Base-by-base conservation (phyloP, 2,329 filamentous ascomycete genomes). In the Penicillium rolfsii region DNA sequence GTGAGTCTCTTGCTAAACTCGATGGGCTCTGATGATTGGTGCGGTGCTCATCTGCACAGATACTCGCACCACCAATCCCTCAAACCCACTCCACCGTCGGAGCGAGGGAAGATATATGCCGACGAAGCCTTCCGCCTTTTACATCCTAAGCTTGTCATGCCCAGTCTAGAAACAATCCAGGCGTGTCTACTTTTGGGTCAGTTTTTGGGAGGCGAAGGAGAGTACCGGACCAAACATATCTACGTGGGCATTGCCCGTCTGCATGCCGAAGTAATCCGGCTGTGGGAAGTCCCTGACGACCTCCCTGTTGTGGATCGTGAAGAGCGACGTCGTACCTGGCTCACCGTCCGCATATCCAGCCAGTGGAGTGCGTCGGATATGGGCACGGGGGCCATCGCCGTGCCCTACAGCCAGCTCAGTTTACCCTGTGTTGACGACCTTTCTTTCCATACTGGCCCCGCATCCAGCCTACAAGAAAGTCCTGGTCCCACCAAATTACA, bases 171-270 rank as follows among this genome's bases (percentile, higher is more conserved):
- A 54, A 65, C 63, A 3, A 46, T 64, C 6, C 67, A 69, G 45
- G 67, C 43, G 1, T 61, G 64, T 24, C 40, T 69, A 9, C 43
- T 69, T 28, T 55, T 69, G 2, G 65, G 64, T 1, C 63, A 67
- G 45, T 69, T 57, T 38, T 64, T 64, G 3, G 64, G 63, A 5
- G 68, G 68, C 4, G 67, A 70, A 50, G 65, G 62, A 1, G 60
- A 64, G 11, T 26, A 57, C 1, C 63, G 67, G 38, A 61, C 62
- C 3, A 70, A 67, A 35, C 65, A 70, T 28, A 55, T 65, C 5
- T 69, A 69, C n/a, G 54, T 63, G 24, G 65, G 65, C 16, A 55
- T 69, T 4, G 67, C 67, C 38, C 61, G 63, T 16, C 28, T 66
- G n/a, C 67, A 70, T 30, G 64, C 67, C 5, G 67, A 70, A 48